Conservation (phyloP, 257 asterid species). For the Mitragyna speciosa region DNA sequence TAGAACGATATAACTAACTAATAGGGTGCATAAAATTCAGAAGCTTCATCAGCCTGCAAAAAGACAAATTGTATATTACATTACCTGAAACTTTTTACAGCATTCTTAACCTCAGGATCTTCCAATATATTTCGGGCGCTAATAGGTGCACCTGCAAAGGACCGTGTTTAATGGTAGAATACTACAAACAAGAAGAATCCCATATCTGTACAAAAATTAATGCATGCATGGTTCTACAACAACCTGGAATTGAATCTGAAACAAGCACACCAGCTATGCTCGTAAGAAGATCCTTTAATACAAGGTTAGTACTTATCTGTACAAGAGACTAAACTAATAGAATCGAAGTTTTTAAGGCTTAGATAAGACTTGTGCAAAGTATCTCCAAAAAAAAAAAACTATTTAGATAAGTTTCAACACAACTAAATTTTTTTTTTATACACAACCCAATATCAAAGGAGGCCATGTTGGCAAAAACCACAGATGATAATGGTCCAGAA, state of each 20-base stretch:
- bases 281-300: background rate
- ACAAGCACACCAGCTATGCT: background rate
- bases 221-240: background rate
- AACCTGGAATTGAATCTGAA: background rate
- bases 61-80: background rate
- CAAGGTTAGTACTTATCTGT: background rate
- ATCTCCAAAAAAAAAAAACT: background rate
- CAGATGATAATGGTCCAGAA: background rate
- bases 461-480: too few species aligned
- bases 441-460: background rate
- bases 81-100: slow-evolving; percentile 82
- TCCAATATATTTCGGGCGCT: slow-evolving; percentile 87
- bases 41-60: too few species aligned
- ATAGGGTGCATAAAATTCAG: background rate
- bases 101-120: slow-evolving; percentile 76
- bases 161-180: slow-evolving; percentile 23
- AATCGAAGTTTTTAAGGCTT: background rate
- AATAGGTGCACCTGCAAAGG: slow-evolving; percentile 63
- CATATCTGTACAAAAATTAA: background rate
- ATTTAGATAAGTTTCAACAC: background rate
- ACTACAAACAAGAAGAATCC: slow-evolving; percentile 3
- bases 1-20: background rate
- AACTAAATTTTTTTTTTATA: background rate
- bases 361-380: background rate
- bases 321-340: too few species aligned